These are phyloP conservation scores for Clavaria fumosa DNA, from an alignment of 768 basidiomycete genomes.

Conservation along the genomic window DNA sequence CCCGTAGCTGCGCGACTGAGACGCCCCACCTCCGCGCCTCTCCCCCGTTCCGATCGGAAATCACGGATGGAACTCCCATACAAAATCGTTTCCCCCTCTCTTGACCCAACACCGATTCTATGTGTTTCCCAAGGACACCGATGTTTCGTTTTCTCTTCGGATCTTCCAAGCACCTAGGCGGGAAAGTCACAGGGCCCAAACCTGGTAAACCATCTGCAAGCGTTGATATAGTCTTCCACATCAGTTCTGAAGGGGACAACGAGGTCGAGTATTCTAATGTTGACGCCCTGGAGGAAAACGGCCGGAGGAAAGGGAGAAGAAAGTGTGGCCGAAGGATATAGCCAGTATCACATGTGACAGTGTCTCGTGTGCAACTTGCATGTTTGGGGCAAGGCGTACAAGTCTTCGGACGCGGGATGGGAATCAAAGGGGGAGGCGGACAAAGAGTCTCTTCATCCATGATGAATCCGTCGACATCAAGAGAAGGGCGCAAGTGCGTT, in stretches of 20 bases:
- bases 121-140: slow-evolving; percentile 55
- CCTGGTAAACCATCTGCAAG: slow-evolving; percentile 56
- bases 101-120: slow-evolving; percentile 47
- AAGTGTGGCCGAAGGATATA: slow-evolving; percentile 52
- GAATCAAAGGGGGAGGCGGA: slow-evolving; percentile 37
- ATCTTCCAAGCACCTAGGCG: slow-evolving; percentile 66
- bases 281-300: slow-evolving; percentile 20
- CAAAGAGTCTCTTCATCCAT: slow-evolving; percentile 24
- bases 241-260: slow-evolving; percentile 23
- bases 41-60: slow-evolving; percentile 37
- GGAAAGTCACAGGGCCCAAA: slow-evolving; percentile 61
- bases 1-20: slow-evolving; percentile 40
- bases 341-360: slow-evolving; percentile 50
- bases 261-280: slow-evolving; percentile 20
- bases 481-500: slow-evolving; percentile 25
- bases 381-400: slow-evolving; percentile 67
- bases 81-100: slow-evolving; percentile 55
- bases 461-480: slow-evolving; percentile 5
- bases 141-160: slow-evolving; percentile 60
- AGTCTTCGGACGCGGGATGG: slow-evolving; percentile 38
- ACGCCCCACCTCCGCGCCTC: slow-evolving; percentile 71
- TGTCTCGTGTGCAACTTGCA: slow-evolving; percentile 41
- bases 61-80: slow-evolving; percentile 23
- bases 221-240: slow-evolving; percentile 32
- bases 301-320: slow-evolving; percentile 35